phyloP scores from a whole-genome alignment of 257 asterid species.

The Ophiorrhiza pumila region DNA sequence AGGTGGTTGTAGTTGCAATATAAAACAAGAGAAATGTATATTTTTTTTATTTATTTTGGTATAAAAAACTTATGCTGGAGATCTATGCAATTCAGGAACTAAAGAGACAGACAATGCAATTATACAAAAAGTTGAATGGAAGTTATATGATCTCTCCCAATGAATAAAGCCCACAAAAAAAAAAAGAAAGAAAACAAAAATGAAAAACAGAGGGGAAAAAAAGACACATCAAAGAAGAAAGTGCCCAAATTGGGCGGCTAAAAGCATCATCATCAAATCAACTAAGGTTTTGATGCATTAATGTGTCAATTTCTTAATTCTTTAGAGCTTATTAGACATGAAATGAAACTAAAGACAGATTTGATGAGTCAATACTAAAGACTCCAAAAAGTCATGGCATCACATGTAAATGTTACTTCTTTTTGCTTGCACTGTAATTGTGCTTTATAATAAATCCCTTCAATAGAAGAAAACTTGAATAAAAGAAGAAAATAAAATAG shows the following conservation, averaged over 20 bases:
- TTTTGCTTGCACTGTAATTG: background rate
- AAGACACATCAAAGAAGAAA: background rate
- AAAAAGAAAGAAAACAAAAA: background rate
- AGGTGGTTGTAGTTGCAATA: no score
- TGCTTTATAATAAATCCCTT: background rate
- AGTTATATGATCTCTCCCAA: no score
- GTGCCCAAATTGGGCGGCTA: slow-evolving; percentile 14
- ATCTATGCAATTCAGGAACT: no score
- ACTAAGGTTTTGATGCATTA: slow-evolving; percentile 5
- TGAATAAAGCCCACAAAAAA: no score
- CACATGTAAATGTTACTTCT: background rate
- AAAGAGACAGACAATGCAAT: no score
- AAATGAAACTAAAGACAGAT: background rate
- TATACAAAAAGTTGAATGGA: no score
- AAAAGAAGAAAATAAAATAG: background rate
- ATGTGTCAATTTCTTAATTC: slow-evolving; percentile 2
- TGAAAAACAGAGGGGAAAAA: background rate
- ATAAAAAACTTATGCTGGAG: no score
- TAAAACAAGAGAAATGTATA: no score
- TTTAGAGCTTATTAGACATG: background rate
- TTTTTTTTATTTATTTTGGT: no score
- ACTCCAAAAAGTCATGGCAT: background rate
- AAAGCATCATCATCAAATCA: slow-evolving; percentile 7
- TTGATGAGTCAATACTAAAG: background rate
- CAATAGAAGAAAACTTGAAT: no score